phyloP scores from a whole-genome alignment of 1,139 yeast species.

The Dujonia santamariae region DNA sequence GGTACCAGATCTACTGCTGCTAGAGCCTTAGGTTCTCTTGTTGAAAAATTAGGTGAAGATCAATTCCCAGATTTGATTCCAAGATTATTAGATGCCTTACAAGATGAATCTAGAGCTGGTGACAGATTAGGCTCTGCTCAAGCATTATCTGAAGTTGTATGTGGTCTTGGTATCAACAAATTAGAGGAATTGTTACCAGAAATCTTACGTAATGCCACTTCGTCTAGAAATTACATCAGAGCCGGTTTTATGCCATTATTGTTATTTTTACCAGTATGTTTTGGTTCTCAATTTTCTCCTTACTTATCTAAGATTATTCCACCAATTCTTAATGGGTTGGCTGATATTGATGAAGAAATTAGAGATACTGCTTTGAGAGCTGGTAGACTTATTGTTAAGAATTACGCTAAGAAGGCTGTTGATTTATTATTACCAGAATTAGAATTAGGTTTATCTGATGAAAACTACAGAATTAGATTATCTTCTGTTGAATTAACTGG shows the following conservation, averaged over 20 bases:
- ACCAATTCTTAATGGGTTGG: conserved; percentile 86
- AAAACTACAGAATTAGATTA: conserved; percentile 81
- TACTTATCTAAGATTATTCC: conserved; percentile 83
- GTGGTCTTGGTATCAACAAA: conserved; percentile 84
- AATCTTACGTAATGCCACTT: conserved; percentile 70
- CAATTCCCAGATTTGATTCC: conserved; percentile 92
- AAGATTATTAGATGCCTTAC: conserved; percentile 69
- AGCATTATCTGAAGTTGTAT: conserved; percentile 89
- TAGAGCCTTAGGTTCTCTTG: conserved; percentile 93
- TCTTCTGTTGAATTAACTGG: conserved; percentile 97
- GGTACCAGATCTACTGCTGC: conserved; percentile 97
- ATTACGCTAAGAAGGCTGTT: conserved; percentile 90
- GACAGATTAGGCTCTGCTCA: conserved; percentile 97
- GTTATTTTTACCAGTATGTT: conserved; percentile 89
- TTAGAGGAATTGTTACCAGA: conserved; percentile 85
- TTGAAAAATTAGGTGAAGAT: conserved; percentile 94
- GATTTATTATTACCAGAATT: conserved; percentile 92
- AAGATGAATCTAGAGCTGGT: conserved; percentile 80
- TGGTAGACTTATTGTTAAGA: conserved; percentile 86
- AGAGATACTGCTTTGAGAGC: conserved; percentile 90
- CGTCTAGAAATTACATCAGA: conserved; percentile 67
- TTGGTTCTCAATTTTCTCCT: conserved; percentile 89
- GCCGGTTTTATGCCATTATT: conserved; percentile 93
- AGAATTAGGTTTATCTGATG: conserved; percentile 83
- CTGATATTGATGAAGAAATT: conserved; percentile 82